phyloP scores from a whole-genome alignment of 2,329 filamentous ascomycete genomes.

The Ceratocystis destructans region DNA sequence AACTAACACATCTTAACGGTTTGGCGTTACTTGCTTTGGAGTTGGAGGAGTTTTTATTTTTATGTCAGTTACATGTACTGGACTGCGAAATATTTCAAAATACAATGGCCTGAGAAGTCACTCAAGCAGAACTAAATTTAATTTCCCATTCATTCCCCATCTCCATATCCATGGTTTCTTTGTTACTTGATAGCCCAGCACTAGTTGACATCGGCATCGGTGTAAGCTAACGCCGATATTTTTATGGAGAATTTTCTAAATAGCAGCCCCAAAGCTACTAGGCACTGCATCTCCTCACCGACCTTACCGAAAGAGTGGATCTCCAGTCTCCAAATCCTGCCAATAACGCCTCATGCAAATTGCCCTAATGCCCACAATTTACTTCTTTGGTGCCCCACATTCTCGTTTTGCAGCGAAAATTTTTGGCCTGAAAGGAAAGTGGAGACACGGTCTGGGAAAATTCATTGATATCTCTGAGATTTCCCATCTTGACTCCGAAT shows the following conservation, averaged over 20 bases:
- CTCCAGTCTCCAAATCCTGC: not conserved
- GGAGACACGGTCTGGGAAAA: not conserved
- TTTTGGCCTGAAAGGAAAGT: conserved; percentile 4
- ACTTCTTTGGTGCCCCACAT: conserved; percentile 1
- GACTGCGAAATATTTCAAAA: not conserved
- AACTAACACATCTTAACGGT: not conserved
- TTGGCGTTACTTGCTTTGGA: conserved; percentile 4
- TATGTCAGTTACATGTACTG: not conserved
- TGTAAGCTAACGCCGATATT: too few relatives aligned
- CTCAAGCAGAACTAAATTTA: not conserved
- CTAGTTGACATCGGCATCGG: too few relatives aligned
- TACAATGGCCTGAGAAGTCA: not conserved
- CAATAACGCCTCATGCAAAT: conserved; percentile 1
- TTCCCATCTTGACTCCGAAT: conserved; percentile 2
- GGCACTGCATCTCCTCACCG: not conserved
- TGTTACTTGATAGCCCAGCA: too few relatives aligned
- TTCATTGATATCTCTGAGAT: conserved; percentile 8
- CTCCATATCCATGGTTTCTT: too few relatives aligned
- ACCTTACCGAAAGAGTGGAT: conserved; percentile 2
- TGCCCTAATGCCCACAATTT: conserved; percentile 19
- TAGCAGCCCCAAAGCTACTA: not conserved
- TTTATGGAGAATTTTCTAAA: not conserved
- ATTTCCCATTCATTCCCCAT: too few relatives aligned
- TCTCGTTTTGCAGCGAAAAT: not conserved
- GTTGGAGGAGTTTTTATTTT: not conserved